Evolutionary conservation across 441 rosid genomes (phyloP), one percentile per base, ranked within the genome.

Genomic region (Croton laevigatus): DNA sequence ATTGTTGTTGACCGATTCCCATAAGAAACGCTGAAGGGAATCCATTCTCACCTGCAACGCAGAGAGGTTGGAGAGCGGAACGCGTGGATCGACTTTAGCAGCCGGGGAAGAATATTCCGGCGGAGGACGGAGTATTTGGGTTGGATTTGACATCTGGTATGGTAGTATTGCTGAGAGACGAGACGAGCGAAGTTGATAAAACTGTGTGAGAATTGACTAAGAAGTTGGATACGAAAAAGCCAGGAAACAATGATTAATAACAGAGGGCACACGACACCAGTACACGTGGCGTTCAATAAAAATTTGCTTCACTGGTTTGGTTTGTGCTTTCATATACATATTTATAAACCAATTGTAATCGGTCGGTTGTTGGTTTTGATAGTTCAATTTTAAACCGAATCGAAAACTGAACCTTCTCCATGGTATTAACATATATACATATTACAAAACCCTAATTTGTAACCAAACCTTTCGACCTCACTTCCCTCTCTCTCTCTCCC

Each of bases 1-100:
- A 76, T 85, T 78, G 70, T 54, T 59, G 81, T 71, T 62, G 77
- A 87, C 80, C 53, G 95, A 83, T 64, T 76, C 82, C 36, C 82
- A 74, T 3, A 89, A 73, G 75, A 87, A 83, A 10, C 73, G 78
- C 54, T 83, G 90, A 36, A 89, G 79, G 10, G 86, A 80, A 71
- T 87, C 94, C 90, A 89, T 86, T 68, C 86, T 81, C 36, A 23
- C 17, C 37, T 78, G 69, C 55, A 89, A 80, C 1, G 76, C 37
- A 5, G 84, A 77, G 19, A 89, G 86, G 76, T 86, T 87, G 52
- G 23, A 48, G 36, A 89, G 83, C 0, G 89, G 87, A 22, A 67
- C 69, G 4, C 75, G 65, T 0, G 73, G 76, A 69, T 83, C 88
- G 3, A 59, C 62, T 27, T 4, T 45, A n/a, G 55, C 63, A 16